Base-by-base conservation (phyloP, 208 protist species). In the Borovskyia barvae region DNA sequence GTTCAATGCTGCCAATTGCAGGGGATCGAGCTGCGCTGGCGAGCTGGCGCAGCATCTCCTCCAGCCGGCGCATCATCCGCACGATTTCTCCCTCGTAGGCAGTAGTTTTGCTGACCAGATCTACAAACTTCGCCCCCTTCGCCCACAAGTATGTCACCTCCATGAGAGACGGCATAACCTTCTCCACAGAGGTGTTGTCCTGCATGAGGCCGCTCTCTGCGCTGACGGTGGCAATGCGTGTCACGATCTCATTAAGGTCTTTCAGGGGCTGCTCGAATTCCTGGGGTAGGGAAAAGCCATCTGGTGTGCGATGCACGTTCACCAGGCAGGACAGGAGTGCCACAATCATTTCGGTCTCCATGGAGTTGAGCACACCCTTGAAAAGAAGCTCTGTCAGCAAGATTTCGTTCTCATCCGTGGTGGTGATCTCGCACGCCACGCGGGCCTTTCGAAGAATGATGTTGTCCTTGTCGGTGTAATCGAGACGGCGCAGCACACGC, bases 81-180 rank as follows among this genome's bases (percentile, higher is more conserved):
- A 99, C 97, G 58, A 99, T 98, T 42, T 95, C 96, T 19, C 97
- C 96, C 73, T 99, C 99, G 79, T 99, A 99, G 12, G 98, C 95
- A 33, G 93, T 87, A n/a, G 97, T 99, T 77, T 98, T 95, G 54
- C 92, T 90, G 56, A 97, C 97, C 30, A 99, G 81, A 6, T 99
- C 97, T 0, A 86, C 57, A 67, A 99, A 99, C 58, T 98, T 98
- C 11, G 94, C 83, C 5, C 98, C 98, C 66, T 97, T 91, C 20
- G 85, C 83, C 98, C 98, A 99, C 30, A 92, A 64, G 72, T 97
- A 97, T 0, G 95, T 97, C 6, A 99, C 77, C 61, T 98, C 91
- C 93, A 99, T 98, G 60, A 99, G 72, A 6, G 96, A 94, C 37
- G 97, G 92, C 68, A 96, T 76, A 35, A 99, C 98, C 66, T 86